Base-by-base conservation (phyloP, 1,284 basidiomycete genomes). In the Afroboletus lepidellus region DNA sequence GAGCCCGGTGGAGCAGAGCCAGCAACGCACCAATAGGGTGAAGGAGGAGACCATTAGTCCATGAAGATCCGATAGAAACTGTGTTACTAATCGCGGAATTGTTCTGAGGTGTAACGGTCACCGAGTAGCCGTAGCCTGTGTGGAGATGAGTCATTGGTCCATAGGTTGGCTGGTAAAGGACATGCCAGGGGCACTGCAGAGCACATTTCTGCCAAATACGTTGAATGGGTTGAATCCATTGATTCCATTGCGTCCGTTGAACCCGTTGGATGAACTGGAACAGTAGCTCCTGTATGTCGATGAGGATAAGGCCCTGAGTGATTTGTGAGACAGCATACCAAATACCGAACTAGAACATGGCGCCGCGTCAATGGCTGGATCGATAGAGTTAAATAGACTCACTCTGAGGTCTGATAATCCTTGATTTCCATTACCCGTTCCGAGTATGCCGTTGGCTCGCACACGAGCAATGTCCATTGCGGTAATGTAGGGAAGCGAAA, bases 41-140 rank as follows among this genome's bases (percentile, higher is more conserved):
- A 23, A 88, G 74, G 5, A 81, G 84, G 6, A 90, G 77, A 5
- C 87, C 87, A 42, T 80, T 79, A 11, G 87, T 90, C 83, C 85
- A 88, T 5, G 81, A 78, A 0, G 79, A 61, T 6, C 72, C 74
- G 54, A 85, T 77, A 50, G 64, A 72, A 18, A 79, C 72, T n/a
- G 60, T 57, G 57, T 66, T 56, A n/a, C n/a, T n/a, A n/a, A n/a
- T n/a, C 18, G 53, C 60, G 2, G 42, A 44, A 18, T 6, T 41
- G 66, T 61, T 25, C 60, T 69, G 42, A 57, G 66, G 64, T 34
- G 12, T 15, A 15, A 33, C 16, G 32, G 32, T 16, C 32, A 83
- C 60, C 38, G 70, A 66, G 64, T 90, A 89, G n/a, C 75, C 85
- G 58, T 79, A 72, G 15, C 76, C 81, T 80, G 29, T 33, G 25